Evolutionary conservation across 2,329 filamentous ascomycete genomes (phyloP), one percentile per base, ranked within the genome.

Genomic region (Eutypella sp.): DNA sequence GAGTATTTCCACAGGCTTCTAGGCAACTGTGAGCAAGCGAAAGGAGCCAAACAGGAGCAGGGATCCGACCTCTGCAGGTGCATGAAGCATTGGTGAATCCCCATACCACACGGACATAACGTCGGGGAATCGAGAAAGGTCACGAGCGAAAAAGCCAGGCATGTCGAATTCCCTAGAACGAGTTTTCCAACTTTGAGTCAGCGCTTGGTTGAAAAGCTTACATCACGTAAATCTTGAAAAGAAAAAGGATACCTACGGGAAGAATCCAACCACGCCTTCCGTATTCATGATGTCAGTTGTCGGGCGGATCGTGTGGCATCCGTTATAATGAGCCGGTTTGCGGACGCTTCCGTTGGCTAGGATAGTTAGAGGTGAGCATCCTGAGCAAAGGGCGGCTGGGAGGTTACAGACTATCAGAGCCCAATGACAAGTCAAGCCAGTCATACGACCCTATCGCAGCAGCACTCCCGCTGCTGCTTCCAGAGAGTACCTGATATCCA

Each of bases 401-500:
- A 29, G 25, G 25, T 7, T 7, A 29, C 25, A 8, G 25, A 29
- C 25, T 29, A 13, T 29, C 25, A 8, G 25, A 29, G 13, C 25
- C 25, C 7, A 29, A 13, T 29, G 25, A 8, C 8, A 29, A 29
- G 25, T 29, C 25, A 13, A 51, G 44, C 48, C 48, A 49, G 27
- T 45, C 27, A 29, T 49, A 49, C 23, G 50, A 45, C 29, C 34
- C 40, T 27, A 47, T 43, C 23, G 47, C 43, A 4, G 47, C 50
- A 31, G 46, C 50, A 20, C 44, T 47, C 8, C 44, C 46, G 19
- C 23, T 40, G 22, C 47, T 54, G 36, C 50, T 50, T 11, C 50
- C 50, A 16, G 44, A 47, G 4, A 46, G 52, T 3, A 41, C 33
- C 34, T 49, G 50, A 40, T 52, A 51, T 5, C 46, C 46, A 41